Evolutionary conservation across 805 yeast genomes (phyloP).

Genomic region (Candida takata): DNA sequence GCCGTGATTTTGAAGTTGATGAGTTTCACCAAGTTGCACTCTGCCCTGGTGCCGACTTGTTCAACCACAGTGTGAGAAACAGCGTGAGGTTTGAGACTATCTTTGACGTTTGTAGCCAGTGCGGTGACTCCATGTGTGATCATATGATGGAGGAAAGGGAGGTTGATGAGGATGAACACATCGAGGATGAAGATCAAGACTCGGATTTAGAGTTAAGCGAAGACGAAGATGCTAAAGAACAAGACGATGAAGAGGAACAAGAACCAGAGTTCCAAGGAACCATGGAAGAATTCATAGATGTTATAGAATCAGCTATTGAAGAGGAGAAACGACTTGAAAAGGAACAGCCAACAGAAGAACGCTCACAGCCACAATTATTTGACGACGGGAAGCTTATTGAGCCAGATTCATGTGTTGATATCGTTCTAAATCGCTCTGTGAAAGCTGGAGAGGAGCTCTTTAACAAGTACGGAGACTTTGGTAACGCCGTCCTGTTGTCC

Average conservation of each 20-base stretch:
- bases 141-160: slow-evolving; percentile 10
- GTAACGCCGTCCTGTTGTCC: slow-evolving; percentile 59
- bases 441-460: slow-evolving; percentile 53
- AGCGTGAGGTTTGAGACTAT: slow-evolving; percentile 60
- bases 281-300: slow-evolving; percentile 25
- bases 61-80: slow-evolving; percentile 64
- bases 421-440: slow-evolving; percentile 42
- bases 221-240: slow-evolving; percentile 7
- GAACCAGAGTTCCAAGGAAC: slow-evolving; percentile 21
- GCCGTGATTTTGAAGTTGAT: slow-evolving; percentile 81
- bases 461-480: slow-evolving; percentile 75
- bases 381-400: slow-evolving; percentile 29
- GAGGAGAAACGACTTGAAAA: slow-evolving; percentile 14
- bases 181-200: slow-evolving; percentile 3
- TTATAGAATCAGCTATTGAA: slow-evolving; percentile 21
- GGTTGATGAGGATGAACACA: slow-evolving; percentile 8
- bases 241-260: slow-evolving; percentile 1
- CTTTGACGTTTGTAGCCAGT: slow-evolving; percentile 43
- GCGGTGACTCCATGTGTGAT: slow-evolving; percentile 40
- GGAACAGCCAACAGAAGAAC: slow-evolving; percentile 8
- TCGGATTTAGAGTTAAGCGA: slow-evolving; percentile 5
- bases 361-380: slow-evolving; percentile 6
- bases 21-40: slow-evolving; percentile 64
- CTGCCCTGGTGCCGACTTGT: slow-evolving; percentile 89
- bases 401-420: slow-evolving; percentile 64